These are phyloP conservation scores for Phytophthora parvispora DNA, from an alignment of 352 stramenopile species.

Conservation along the genomic window DNA sequence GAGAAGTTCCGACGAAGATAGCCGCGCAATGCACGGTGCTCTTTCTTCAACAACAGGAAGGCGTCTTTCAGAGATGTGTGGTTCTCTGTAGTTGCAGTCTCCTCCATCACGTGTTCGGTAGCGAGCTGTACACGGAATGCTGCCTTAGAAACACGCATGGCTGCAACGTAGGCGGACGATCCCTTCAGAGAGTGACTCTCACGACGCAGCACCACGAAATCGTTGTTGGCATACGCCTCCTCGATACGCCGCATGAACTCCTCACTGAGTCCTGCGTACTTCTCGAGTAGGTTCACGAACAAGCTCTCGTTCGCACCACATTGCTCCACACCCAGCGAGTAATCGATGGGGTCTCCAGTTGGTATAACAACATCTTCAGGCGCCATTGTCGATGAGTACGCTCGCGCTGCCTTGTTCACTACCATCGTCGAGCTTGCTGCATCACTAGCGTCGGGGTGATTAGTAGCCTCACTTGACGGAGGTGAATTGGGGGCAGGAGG, in stretches of 20 bases:
- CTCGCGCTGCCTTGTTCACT: slow-evolving; percentile 45
- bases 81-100: slow-evolving; percentile 42
- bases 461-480: slow-evolving; percentile 27
- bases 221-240: slow-evolving; percentile 51
- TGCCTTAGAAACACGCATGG: slow-evolving; percentile 85
- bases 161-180: slow-evolving; percentile 88
- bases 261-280: slow-evolving; percentile 78
- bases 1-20: slow-evolving; percentile 89
- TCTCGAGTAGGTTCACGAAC: slow-evolving; percentile 87
- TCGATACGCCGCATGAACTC: slow-evolving; percentile 86
- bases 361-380: slow-evolving; percentile 82
- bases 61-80: slow-evolving; percentile 49
- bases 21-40: slow-evolving; percentile 78
- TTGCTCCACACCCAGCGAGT: slow-evolving; percentile 82
- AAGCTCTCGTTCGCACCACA: slow-evolving; percentile 85
- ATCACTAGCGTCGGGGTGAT: slow-evolving; percentile 32
- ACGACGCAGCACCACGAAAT: slow-evolving; percentile 75
- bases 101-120: slow-evolving; percentile 83
- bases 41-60: slow-evolving; percentile 73
- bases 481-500: slow-evolving; percentile 22
- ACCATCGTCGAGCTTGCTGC: slow-evolving; percentile 34
- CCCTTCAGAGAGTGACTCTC: slow-evolving; percentile 91
- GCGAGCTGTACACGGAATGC: slow-evolving; percentile 84
- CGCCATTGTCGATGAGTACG: slow-evolving; percentile 54
- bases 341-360: slow-evolving; percentile 84